Conservation (phyloP, 106 monocot genomes). For the Cymbidium sinense region DNA sequence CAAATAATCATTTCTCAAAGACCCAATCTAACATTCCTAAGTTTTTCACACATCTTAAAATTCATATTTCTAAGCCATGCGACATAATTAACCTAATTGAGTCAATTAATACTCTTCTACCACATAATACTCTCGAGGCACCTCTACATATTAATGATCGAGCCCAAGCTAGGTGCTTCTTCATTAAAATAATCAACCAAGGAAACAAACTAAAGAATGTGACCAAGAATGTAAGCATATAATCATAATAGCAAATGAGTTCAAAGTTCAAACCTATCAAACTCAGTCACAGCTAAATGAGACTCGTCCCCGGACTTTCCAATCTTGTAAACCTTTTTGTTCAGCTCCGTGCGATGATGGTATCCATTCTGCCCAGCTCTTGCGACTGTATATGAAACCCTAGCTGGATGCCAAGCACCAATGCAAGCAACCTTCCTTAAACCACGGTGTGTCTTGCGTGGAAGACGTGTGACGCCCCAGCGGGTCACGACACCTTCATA, state of each 20-base stretch:
- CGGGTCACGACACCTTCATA: conserved; percentile 73
- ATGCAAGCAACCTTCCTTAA: conserved; percentile 70
- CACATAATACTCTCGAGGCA: no score
- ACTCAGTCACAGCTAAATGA: conserved; percentile 42
- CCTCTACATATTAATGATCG: no score
- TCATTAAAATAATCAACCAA: background rate
- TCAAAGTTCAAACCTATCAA: conserved; percentile 30
- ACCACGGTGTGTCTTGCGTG: conserved; percentile 61
- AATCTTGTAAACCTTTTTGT: conserved; percentile 62
- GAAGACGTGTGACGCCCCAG: conserved; percentile 69
- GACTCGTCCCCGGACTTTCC: conserved; percentile 55
- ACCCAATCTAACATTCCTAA: no score
- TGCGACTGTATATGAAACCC: conserved; percentile 65
- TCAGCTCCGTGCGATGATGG: conserved; percentile 65
- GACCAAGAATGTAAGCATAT: background rate
- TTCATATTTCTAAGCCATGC: no score
- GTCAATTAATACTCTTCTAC: no score
- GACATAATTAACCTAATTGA: no score
- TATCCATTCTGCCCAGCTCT: conserved; percentile 77
- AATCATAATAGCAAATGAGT: background rate
- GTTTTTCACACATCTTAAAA: no score
- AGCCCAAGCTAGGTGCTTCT: no score
- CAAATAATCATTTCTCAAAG: no score
- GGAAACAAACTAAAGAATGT: background rate
- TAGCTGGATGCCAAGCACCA: conserved; percentile 74